phyloP scores from a whole-genome alignment of 2,329 filamentous ascomycete species.

The Sporothrix euskadiensis region DNA sequence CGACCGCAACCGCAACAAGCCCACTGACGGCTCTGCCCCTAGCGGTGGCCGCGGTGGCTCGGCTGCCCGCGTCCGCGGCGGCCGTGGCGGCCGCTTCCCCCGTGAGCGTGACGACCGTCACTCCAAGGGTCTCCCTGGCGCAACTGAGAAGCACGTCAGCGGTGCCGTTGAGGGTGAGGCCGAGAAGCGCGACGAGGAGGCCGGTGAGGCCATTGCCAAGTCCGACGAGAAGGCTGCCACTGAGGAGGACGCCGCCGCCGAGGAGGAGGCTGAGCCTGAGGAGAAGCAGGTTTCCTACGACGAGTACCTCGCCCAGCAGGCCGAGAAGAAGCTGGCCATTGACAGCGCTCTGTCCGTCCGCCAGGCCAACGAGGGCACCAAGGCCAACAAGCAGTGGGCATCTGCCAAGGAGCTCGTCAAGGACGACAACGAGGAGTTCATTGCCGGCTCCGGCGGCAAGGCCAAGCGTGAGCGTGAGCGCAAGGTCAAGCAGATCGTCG shows the following conservation, averaged over 20 bases:
- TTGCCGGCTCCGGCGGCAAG: conserved; percentile 74
- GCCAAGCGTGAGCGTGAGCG: conserved; percentile 80
- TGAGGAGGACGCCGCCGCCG: conserved; percentile 44
- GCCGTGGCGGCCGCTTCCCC: conserved; percentile 55
- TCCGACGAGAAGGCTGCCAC: conserved; percentile 73
- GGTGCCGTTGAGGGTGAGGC: conserved; percentile 77
- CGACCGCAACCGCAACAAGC: conserved; percentile 77
- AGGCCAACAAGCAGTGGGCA: conserved; percentile 90
- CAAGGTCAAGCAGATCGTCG: conserved; percentile 86
- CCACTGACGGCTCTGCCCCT: conserved; percentile 66
- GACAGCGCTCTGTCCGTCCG: conserved; percentile 68
- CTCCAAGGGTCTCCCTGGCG: conserved; percentile 53
- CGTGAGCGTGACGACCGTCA: conserved; percentile 60
- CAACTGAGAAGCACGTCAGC: conserved; percentile 87
- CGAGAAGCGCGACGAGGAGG: conserved; percentile 88
- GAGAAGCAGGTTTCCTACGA: conserved; percentile 89
- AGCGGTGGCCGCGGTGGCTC: conserved; percentile 61
- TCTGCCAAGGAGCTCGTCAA: conserved; percentile 71
- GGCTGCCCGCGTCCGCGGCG: conserved; percentile 63
- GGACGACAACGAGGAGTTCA: conserved; percentile 72
- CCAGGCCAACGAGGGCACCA: conserved; percentile 88
- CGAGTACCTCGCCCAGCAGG: conserved; percentile 76
- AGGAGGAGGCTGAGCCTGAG: conserved; percentile 61
- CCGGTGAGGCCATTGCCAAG: conserved; percentile 84
- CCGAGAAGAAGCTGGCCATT: conserved; percentile 74